Evolutionary conservation across 345 rosid species (phyloP), one percentile per base, ranked within the genome.

Genomic region (Barbarea vulgaris): DNA sequence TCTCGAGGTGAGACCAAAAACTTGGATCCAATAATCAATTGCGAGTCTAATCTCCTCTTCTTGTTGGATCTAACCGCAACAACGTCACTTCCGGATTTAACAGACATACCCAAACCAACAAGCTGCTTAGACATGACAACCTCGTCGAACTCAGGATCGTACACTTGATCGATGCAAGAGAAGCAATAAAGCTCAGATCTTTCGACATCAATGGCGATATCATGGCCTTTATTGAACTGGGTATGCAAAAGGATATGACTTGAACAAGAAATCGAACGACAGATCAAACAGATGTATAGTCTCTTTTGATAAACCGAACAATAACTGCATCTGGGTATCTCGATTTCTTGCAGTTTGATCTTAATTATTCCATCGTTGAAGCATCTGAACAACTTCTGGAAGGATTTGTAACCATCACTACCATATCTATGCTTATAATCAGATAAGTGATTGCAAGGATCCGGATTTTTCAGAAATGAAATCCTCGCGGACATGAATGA

Each of bases 161-260:
- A 94, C 67, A 93, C 88, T 81, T 89, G 96, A 83, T 94, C 97
- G 62, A 78, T 36, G 70, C 98, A 94, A 39, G 83, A 79, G 63
- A 79, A 84, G 74, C 98, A 93, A 80, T 86, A 89, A 69, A 93
- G 96, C 85, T 93, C 98, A 2, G 97, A 86, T 65, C 97, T 91
- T 66, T 89, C 91, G 30, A 89, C 74, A 79, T 93, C 96, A 55
- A 91, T 81, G 22, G 87, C 87, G 67, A 91, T 82, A 70, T 87
- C 89, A 69, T 93, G 90, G 1, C 93, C 96, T 36, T 79, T 69
- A 22, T 73, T 80, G 17, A 87, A 78, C 53, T 76, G 83, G 83
- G 89, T 66, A 76, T 93, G 97, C 57, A 78, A 84, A 58, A 84
- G 88, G 58, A 85, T 70, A 65, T 91, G 97, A n/a, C 78, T 84